Evolutionary conservation across 306 rosid genomes (phyloP).

Genomic region (Gastrolobium villosum): DNA sequence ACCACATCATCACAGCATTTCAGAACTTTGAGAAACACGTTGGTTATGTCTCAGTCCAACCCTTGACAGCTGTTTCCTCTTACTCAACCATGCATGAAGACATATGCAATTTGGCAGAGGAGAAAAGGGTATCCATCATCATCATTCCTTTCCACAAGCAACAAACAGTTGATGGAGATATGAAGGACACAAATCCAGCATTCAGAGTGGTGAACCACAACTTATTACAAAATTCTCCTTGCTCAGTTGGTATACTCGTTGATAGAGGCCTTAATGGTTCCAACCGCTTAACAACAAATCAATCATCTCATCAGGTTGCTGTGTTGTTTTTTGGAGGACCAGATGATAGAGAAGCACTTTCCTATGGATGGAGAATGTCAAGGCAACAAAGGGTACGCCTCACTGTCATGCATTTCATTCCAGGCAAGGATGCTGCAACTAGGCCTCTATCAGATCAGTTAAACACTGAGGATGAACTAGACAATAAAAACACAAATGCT

Average conservation of each 20-base stretch:
- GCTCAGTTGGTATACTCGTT: conserved; percentile 83
- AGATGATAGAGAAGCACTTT: conserved; percentile 84
- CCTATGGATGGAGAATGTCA: conserved; percentile 84
- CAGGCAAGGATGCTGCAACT: conserved; percentile 38
- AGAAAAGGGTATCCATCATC: conserved; percentile 71
- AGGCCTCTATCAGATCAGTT: not conserved
- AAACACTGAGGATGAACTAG: not conserved
- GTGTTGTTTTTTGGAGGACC: conserved; percentile 84
- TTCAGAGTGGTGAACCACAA: conserved; percentile 79
- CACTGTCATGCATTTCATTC: conserved; percentile 65
- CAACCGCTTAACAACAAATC: conserved; percentile 56
- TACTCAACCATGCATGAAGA: conserved; percentile 93
- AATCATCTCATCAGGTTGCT: conserved; percentile 58
- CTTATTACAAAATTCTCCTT: conserved; percentile 70
- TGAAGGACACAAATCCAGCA: conserved; percentile 81
- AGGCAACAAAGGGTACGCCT: conserved; percentile 68
- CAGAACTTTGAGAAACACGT: conserved; percentile 76
- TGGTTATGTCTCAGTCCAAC: conserved; percentile 60
- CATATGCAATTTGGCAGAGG: conserved; percentile 81
- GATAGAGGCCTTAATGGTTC: conserved; percentile 80
- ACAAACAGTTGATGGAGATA: conserved; percentile 88
- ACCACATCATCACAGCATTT: conserved; percentile 75
- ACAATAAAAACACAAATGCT: not conserved
- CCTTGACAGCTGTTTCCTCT: conserved; percentile 75
- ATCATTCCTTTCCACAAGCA: conserved; percentile 94